A percentile compares a stretch with the other conserved stretches of the same genome.
These are phyloP conservation scores for Diaporthe citri DNA, from an alignment of 2,329 filamentous ascomycete species.

Conservation along the genomic window DNA sequence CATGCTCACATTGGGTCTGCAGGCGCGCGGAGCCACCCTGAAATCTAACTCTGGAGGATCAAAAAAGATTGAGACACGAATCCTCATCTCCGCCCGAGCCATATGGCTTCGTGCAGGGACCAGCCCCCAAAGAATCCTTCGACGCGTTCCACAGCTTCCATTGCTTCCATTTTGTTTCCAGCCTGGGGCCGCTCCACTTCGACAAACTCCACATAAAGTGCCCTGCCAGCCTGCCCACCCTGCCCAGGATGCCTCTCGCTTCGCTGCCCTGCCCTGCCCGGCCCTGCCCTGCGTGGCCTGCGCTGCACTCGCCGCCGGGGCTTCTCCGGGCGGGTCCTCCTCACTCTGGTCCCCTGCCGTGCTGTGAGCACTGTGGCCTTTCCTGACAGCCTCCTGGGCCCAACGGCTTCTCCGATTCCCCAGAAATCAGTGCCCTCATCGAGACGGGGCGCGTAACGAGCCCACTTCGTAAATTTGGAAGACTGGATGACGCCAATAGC, in stretches of 20 bases:
- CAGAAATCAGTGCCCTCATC: conserved; percentile 38
- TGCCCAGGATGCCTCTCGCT: conserved; percentile 19
- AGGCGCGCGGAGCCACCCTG: conserved; percentile 33
- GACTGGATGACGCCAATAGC: conserved; percentile 15
- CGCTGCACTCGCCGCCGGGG: conserved; percentile 31
- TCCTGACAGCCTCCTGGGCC: conserved; percentile 34
- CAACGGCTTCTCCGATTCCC: conserved; percentile 41
- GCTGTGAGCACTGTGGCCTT: conserved; percentile 38
- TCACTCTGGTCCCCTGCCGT: conserved; percentile 24
- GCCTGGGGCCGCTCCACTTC: conserved; percentile 32
- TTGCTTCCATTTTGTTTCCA: conserved; percentile 40
- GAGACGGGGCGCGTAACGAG: conserved; percentile 31
- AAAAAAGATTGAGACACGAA: conserved; percentile 37
- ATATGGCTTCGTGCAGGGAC: conserved; percentile 37
- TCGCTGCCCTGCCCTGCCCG: conserved; percentile 19
- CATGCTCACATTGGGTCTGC: conserved; percentile 27
- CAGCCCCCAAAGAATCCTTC: conserved; percentile 38
- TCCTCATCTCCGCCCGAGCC: conserved; percentile 40
- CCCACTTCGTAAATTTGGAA: conserved; percentile 38
- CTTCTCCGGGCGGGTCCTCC: conserved; percentile 34
- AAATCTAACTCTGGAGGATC: conserved; percentile 36
- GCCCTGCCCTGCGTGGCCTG: conserved; percentile 27
- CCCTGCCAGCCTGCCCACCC: conserved; percentile 10
- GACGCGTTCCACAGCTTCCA: conserved; percentile 39
- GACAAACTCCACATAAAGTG: conserved; percentile 13